A percentile compares a stretch with the other conserved stretches of the same genome.
phyloP scores from a whole-genome alignment of 345 rosid genomes.

The Excoecaria cochinchinensis region DNA sequence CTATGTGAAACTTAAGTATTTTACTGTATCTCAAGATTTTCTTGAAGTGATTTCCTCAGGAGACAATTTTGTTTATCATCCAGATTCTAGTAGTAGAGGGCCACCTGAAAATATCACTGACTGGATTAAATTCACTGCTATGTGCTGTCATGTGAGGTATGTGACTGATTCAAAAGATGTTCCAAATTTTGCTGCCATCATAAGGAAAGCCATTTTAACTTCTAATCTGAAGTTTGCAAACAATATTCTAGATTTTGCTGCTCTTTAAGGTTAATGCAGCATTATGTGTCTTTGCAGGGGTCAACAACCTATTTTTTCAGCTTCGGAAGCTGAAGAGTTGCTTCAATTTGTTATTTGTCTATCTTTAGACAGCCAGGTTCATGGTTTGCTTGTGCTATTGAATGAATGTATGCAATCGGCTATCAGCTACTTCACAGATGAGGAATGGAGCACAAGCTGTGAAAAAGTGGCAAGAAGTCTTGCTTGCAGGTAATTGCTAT shows the following conservation, averaged over 20 bases:
- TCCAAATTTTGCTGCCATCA: not conserved
- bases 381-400: conserved; percentile 54
- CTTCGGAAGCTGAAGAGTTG: conserved; percentile 61
- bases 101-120: conserved; percentile 67
- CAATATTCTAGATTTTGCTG: conserved; percentile 5
- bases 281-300: conserved; percentile 42
- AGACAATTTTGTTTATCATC: conserved; percentile 23
- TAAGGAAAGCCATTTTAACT: conserved; percentile 2
- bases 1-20: not conserved
- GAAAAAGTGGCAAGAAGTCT: conserved; percentile 57
- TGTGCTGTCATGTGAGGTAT: conserved; percentile 65
- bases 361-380: conserved; percentile 62
- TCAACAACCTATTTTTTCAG: conserved; percentile 37
- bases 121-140: conserved; percentile 62
- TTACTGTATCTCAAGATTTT: not conserved
- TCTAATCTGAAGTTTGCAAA: conserved; percentile 16
- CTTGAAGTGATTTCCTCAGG: not conserved
- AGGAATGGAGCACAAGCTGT: conserved; percentile 72
- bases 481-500: conserved; percentile 56
- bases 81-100: conserved; percentile 51
- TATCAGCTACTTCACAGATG: conserved; percentile 59
- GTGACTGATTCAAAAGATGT: conserved; percentile 11
- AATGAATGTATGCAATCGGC: conserved; percentile 49
- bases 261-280: not conserved
- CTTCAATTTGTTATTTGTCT: conserved; percentile 45